phyloP scores from a whole-genome alignment of 148 eudicot species.

The Fagopyrum homotropicum region DNA sequence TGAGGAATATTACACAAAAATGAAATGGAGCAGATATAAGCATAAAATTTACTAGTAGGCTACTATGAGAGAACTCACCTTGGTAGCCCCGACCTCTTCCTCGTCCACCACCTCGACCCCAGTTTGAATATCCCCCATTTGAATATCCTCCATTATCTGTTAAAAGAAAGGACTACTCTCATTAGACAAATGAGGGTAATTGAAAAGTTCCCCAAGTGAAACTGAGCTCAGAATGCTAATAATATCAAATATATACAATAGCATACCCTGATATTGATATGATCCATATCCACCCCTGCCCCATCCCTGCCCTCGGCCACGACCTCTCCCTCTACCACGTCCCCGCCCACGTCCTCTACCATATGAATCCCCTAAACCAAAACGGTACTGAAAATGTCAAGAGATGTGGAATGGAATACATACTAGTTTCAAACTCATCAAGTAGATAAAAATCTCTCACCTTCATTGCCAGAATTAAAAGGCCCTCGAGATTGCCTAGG shows the following conservation, averaged over 20 bases:
- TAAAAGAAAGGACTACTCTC: neutral
- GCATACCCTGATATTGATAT: slow-evolving; percentile 61
- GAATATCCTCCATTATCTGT: slow-evolving; percentile 10
- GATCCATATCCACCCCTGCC: slow-evolving; percentile 76
- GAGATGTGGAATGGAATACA: neutral
- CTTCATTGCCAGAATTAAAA: slow-evolving; percentile 51
- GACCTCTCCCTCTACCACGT: slow-evolving; percentile 75
- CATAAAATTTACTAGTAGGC: neutral
- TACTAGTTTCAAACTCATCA: neutral
- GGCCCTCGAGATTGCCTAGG: slow-evolving; percentile 56
- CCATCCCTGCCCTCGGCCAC: slow-evolving; percentile 76
- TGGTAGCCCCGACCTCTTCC: slow-evolving; percentile 51
- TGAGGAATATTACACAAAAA: no score
- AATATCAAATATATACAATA: neutral
- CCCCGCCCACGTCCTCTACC: slow-evolving; percentile 30
- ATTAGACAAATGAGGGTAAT: neutral
- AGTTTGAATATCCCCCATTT: slow-evolving; percentile 8
- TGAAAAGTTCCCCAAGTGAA: neutral
- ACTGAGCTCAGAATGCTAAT: neutral
- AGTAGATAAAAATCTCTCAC: slow-evolving; percentile 15
- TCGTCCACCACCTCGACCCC: slow-evolving; percentile 55
- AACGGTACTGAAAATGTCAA: neutral
- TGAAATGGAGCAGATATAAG: neutral
- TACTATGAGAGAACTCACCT: slow-evolving; percentile 33
- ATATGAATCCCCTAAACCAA: slow-evolving; percentile 49